These are phyloP conservation scores for Cryptosporidium sp. DNA, from an alignment of 169 alveolate species.

Conservation along the genomic window DNA sequence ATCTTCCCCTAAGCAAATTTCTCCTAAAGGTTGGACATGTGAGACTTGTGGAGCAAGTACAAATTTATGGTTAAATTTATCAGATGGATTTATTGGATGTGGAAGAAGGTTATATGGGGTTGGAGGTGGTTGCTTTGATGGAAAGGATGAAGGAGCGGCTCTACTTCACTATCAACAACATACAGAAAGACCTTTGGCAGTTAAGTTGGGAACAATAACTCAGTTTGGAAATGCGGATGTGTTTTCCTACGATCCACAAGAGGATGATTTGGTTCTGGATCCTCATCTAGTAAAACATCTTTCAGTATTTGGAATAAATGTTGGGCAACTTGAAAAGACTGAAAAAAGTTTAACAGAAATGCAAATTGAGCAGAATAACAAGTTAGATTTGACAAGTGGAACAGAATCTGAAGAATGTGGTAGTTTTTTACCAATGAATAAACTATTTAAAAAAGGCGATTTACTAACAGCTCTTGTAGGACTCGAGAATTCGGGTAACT, in stretches of 20 bases:
- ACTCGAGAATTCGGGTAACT: conserved; percentile 86
- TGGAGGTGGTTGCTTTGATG: conserved; percentile 90
- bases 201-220: conserved; percentile 93
- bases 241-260: conserved; percentile 90
- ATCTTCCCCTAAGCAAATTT: conserved; percentile 73
- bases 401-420: conserved; percentile 78
- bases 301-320: conserved; percentile 89
- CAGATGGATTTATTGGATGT: conserved; percentile 89
- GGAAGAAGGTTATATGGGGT: conserved; percentile 88
- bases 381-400: conserved; percentile 85
- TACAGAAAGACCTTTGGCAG: conserved; percentile 88
- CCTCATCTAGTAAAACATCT: conserved; percentile 89
- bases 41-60: conserved; percentile 79
- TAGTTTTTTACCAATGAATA: neutral
- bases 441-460: conserved; percentile 56
- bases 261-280: conserved; percentile 86
- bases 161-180: conserved; percentile 83
- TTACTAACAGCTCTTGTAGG: conserved; percentile 83
- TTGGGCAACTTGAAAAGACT: conserved; percentile 83
- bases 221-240: conserved; percentile 92
- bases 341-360: conserved; percentile 88
- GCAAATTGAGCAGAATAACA: conserved; percentile 86
- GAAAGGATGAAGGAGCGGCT: conserved; percentile 91
- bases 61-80: conserved; percentile 83
- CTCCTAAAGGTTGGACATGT: conserved; percentile 77